phyloP scores from a whole-genome alignment of 148 eudicot genomes.

The Vaccinium corymbosum region DNA sequence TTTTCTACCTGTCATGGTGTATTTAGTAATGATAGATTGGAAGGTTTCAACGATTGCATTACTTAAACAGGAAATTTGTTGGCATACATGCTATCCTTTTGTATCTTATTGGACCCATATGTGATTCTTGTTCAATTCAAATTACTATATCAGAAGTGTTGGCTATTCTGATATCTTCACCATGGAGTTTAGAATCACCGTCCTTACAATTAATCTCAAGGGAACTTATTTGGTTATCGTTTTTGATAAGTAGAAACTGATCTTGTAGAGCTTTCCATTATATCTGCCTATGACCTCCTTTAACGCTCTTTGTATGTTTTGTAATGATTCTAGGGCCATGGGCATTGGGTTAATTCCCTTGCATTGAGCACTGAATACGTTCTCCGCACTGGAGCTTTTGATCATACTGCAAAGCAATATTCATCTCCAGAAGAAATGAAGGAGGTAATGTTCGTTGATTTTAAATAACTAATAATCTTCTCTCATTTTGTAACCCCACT shows the following conservation, averaged over 20 bases:
- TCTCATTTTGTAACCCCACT: not conserved
- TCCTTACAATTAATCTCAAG: not conserved
- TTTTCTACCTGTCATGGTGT: not conserved
- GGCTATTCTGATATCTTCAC: not conserved
- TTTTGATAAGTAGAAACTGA: not conserved
- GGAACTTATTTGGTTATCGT: not conserved
- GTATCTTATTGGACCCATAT: not conserved
- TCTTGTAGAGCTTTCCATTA: not conserved
- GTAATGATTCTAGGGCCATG: slow-evolving; percentile 64
- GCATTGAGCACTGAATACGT: slow-evolving; percentile 98
- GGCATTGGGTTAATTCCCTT: slow-evolving; percentile 94
- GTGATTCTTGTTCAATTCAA: not conserved
- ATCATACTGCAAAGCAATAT: slow-evolving; percentile 72
- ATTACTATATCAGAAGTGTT: not conserved
- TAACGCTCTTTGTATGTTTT: not conserved
- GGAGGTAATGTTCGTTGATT: slow-evolving; percentile 46
- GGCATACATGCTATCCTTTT: not conserved
- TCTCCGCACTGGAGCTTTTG: slow-evolving; percentile 93
- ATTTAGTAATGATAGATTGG: not conserved
- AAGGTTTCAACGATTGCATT: too few relatives aligned
- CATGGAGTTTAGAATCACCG: not conserved
- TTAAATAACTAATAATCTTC: not conserved
- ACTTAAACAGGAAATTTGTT: not conserved
- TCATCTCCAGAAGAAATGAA: slow-evolving; percentile 91
- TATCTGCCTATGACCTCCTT: not conserved